Percentiles rank a stretch among this genome's conserved stretches.
Evolutionary conservation across 352 stramenopile genomes (phyloP).

Genomic region (Globisporangium cylindrosporum): DNA sequence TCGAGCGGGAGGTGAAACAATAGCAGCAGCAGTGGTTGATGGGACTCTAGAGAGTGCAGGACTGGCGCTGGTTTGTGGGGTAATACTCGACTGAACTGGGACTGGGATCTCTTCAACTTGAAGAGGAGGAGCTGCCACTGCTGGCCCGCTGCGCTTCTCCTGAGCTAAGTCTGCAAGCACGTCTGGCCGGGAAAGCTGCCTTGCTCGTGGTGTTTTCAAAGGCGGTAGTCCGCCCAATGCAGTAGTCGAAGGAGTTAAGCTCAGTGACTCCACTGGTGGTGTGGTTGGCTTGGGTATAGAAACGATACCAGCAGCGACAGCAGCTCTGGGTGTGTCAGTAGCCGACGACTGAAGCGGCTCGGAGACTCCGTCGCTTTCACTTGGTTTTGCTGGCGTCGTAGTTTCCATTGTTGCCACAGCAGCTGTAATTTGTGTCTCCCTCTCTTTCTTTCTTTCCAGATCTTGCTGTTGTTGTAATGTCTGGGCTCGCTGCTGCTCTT

Average conservation of each 20-base stretch:
- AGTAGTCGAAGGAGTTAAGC: background rate
- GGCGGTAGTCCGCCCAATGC: constrained; percentile 10
- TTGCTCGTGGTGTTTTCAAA: constrained; percentile 14
- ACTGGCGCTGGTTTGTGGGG: background rate
- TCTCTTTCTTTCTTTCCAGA: background rate
- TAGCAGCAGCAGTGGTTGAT: background rate
- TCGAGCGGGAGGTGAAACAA: background rate
- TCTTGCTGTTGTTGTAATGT: constrained; percentile 15
- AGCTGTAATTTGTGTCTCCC: background rate
- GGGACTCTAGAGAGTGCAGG: background rate
- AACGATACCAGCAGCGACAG: background rate
- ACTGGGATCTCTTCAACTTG: background rate
- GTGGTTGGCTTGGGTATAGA: background rate
- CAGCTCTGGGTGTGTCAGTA: background rate
- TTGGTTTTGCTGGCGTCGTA: background rate
- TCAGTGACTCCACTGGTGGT: background rate
- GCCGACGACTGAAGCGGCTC: background rate
- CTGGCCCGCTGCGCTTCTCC: constrained; percentile 7
- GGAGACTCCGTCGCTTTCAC: background rate
- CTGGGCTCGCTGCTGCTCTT: constrained; percentile 23
- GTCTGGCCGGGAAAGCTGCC: constrained; percentile 11
- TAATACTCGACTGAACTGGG: background rate
- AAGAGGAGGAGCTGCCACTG: no score
- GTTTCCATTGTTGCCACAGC: background rate
- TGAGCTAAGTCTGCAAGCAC: constrained; percentile 9